Conservation (phyloP, 768 basidiomycete species). For the Mycena vulgaris region DNA sequence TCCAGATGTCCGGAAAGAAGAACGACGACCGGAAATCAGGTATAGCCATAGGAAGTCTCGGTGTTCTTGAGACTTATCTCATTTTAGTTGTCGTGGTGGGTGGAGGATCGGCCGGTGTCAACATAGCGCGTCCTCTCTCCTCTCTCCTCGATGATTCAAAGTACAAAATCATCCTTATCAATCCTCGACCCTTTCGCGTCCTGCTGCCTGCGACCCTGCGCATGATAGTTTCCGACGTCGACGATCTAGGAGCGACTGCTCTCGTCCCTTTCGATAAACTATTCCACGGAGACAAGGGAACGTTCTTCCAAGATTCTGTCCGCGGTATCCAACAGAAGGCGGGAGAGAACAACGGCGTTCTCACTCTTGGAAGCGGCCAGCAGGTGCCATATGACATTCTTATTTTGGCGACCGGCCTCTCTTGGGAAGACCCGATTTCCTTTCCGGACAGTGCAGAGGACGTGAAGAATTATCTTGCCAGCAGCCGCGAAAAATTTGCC, state of each 20-base stretch:
- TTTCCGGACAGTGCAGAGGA: constrained; percentile 57
- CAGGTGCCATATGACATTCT: constrained; percentile 67
- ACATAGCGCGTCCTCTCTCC: constrained; percentile 64
- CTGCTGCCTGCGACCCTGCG: constrained; percentile 69
- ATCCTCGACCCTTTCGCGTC: constrained; percentile 64
- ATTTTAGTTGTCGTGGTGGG: constrained; percentile 64
- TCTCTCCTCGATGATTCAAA: constrained; percentile 59
- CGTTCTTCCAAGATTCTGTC: constrained; percentile 57
- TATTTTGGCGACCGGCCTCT: constrained; percentile 72
- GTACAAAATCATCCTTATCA: constrained; percentile 70
- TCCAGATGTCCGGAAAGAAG: constrained; percentile 27
- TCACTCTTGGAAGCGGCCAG: constrained; percentile 67
- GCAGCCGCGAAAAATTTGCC: constrained; percentile 53
- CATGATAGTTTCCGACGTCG: constrained; percentile 59
- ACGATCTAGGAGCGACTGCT: constrained; percentile 57
- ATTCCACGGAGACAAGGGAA: constrained; percentile 63
- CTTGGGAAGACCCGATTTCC: constrained; percentile 65
- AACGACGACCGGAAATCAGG: constrained; percentile 33
- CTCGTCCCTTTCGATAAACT: constrained; percentile 68
- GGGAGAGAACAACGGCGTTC: constrained; percentile 56
- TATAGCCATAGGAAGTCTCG: background rate
- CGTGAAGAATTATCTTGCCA: constrained; percentile 43
- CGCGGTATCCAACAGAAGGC: constrained; percentile 43
- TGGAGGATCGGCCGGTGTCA: constrained; percentile 69
- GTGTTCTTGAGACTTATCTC: background rate